Base-by-base conservation (phyloP, 2,329 filamentous ascomycete genomes). In the Conoideocrella luteorostrata region DNA sequence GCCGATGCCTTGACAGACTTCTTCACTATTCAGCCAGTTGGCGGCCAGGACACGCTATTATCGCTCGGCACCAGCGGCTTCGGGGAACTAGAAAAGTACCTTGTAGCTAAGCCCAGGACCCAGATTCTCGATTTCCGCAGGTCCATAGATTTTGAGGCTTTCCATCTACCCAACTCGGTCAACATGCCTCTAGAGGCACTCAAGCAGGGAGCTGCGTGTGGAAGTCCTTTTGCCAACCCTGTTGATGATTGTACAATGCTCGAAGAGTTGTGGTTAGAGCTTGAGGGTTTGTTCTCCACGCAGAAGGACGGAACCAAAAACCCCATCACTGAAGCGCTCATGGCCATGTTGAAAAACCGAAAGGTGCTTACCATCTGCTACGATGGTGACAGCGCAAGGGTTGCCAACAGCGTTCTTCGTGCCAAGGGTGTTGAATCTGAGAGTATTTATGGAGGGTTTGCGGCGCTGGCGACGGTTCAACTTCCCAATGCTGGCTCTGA, bases 331-430 rank as follows among this genome's bases (percentile, higher is more conserved):
- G 56, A 57, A 36, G 50, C 51, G 17, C 41, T 63, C 15, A 50
- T 60, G 45, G 50, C 52, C 2, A 50, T 60, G 2, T 51, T 70
- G 9, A 50, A 54, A 17, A 60, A 56, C 6, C 65, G 65, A 40
- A 65, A 62, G 21, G 60, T 75, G 9, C 51, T 77, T 17, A 58
- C 75, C 10, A 51, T 76, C 10, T 78, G 74, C 50, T 77, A 77
- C 42, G 62, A 74, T 40, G 75, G 75, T 3, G 72, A 78, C 41
- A 72, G 70, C 15, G 65, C 75, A 5, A 62, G 75, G 4, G 67
- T 78, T 10, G 74, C 74, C n/a, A 72, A 72, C 20, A 76, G 73
- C 44, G 66, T 78, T 4, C 57, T 78, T 43, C 64, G 74, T 23
- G 72, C 72, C 1, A 73, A 71, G 51, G 71, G 70, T 0, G 58